Evolutionary conservation across 352 stramenopile species (phyloP).

Genomic region (Pythium sp.): DNA sequence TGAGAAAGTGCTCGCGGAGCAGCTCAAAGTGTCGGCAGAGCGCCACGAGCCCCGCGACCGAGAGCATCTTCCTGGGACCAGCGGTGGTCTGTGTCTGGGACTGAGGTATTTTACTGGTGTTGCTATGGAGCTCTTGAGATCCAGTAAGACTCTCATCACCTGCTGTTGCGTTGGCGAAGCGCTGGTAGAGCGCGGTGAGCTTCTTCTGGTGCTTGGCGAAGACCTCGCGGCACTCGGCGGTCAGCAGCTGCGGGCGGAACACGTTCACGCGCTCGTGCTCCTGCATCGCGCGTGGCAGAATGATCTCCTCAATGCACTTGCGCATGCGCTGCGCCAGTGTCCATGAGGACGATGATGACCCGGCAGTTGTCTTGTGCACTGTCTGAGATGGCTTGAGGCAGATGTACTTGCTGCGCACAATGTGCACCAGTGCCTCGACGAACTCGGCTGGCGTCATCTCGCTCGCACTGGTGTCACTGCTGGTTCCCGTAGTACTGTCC

Average conservation of each 20-base stretch:
- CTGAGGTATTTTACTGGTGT: background rate
- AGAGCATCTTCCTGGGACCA: slow-evolving; percentile 33
- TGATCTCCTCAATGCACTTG: slow-evolving; percentile 45
- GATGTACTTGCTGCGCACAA: slow-evolving; percentile 41
- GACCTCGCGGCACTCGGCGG: slow-evolving; percentile 45
- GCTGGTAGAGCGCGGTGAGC: slow-evolving; percentile 38
- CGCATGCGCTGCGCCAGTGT: slow-evolving; percentile 42
- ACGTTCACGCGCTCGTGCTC: slow-evolving; percentile 47
- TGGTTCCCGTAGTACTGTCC: background rate
- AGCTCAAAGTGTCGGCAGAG: slow-evolving; percentile 53
- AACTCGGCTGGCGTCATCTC: slow-evolving; percentile 73
- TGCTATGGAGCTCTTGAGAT: background rate
- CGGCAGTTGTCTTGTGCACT: background rate
- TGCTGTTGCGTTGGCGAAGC: slow-evolving; percentile 26
- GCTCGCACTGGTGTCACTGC: slow-evolving; percentile 17
- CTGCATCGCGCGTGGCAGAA: slow-evolving; percentile 53
- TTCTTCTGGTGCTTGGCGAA: slow-evolving; percentile 49
- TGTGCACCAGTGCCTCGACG: slow-evolving; percentile 58
- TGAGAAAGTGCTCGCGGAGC: slow-evolving; percentile 54
- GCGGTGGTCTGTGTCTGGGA: too few species aligned
- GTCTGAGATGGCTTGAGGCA: slow-evolving; percentile 14
- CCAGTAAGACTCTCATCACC: background rate
- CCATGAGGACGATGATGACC: background rate
- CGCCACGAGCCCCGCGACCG: slow-evolving; percentile 40
- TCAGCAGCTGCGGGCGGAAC: slow-evolving; percentile 48